Conservation (phyloP, 2,329 filamentous ascomycete genomes). For the Neofusicoccum ribis region DNA sequence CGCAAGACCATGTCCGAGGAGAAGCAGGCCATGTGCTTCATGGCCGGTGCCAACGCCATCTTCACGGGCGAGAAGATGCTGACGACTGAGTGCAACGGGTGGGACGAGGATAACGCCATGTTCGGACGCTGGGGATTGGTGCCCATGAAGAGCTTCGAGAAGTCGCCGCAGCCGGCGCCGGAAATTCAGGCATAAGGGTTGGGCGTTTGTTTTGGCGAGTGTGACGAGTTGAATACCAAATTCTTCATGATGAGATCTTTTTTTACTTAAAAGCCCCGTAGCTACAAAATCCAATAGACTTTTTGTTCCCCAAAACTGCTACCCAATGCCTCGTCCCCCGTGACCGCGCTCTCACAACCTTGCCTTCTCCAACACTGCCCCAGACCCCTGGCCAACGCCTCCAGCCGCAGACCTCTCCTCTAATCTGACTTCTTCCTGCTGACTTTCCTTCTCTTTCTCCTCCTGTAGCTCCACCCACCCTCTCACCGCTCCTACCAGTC, state of each 20-base stretch:
- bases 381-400: background rate
- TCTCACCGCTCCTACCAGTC: conserved; percentile 26
- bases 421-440: background rate
- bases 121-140: conserved; percentile 79
- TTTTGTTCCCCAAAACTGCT: background rate
- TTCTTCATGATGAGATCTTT: background rate
- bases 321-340: too few species aligned
- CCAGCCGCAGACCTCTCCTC: background rate
- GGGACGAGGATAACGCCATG: conserved; percentile 84
- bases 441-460: background rate
- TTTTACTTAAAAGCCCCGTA: background rate
- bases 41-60: conserved; percentile 89
- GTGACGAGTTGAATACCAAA: background rate
- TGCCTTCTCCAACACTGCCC: background rate
- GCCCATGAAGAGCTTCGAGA: conserved; percentile 61
- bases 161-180: conserved; percentile 11
- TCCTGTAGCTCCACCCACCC: background rate
- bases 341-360: background rate
- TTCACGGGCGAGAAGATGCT: conserved; percentile 96
- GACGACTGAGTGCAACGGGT: conserved; percentile 87
- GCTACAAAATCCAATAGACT: too few species aligned
- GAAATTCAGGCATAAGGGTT: background rate
- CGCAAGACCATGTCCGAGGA: conserved; percentile 83
- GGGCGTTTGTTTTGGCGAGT: background rate
- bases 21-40: conserved; percentile 85